A percentile compares a stretch with the other conserved stretches of the same genome.
Evolutionary conservation across 495 filamentous ascomycete species (phyloP).

Genomic region (Penicillium malachiteum): DNA sequence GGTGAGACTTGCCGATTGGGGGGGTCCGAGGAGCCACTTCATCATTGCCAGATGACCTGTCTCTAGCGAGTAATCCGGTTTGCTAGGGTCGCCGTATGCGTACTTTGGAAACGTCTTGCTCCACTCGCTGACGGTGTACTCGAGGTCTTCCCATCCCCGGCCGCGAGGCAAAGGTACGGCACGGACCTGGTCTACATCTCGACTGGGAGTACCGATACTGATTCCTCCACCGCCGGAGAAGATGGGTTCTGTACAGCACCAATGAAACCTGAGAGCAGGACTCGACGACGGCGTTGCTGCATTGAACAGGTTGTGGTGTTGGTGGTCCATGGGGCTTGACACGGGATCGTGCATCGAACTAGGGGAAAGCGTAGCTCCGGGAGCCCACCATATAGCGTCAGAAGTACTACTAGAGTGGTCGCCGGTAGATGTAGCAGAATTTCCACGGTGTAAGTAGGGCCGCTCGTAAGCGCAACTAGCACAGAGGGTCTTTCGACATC

Average conservation of each 20-base stretch:
- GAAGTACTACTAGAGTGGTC: slow-evolving; percentile 15
- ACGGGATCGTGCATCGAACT: slow-evolving; percentile 57
- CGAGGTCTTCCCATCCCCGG: slow-evolving; percentile 55
- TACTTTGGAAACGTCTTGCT: slow-evolving; percentile 46
- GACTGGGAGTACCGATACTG: slow-evolving; percentile 52
- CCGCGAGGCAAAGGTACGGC: slow-evolving; percentile 56
- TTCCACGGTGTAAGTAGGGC: slow-evolving; percentile 42
- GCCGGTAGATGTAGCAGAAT: slow-evolving; percentile 12
- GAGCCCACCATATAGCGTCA: slow-evolving; percentile 57
- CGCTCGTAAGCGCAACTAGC: slow-evolving; percentile 60
- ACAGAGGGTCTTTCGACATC: slow-evolving; percentile 61
- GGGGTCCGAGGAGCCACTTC: slow-evolving; percentile 48
- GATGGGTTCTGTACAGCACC: slow-evolving; percentile 63
- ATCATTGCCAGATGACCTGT: slow-evolving; percentile 52
- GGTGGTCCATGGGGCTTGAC: slow-evolving; percentile 26
- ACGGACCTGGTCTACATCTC: slow-evolving; percentile 55
- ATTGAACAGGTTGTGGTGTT: slow-evolving; percentile 24
- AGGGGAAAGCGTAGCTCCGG: slow-evolving; percentile 50
- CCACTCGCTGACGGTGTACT: slow-evolving; percentile 46
- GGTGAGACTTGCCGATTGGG: slow-evolving; percentile 47
- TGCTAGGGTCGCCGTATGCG: slow-evolving; percentile 43
- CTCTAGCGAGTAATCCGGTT: slow-evolving; percentile 42
- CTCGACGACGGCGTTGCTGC: slow-evolving; percentile 24
- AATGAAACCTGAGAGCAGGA: slow-evolving; percentile 54
- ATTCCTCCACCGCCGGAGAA: slow-evolving; percentile 64